Conservation (phyloP, 208 protist species). For the Leishmania tropica region DNA sequence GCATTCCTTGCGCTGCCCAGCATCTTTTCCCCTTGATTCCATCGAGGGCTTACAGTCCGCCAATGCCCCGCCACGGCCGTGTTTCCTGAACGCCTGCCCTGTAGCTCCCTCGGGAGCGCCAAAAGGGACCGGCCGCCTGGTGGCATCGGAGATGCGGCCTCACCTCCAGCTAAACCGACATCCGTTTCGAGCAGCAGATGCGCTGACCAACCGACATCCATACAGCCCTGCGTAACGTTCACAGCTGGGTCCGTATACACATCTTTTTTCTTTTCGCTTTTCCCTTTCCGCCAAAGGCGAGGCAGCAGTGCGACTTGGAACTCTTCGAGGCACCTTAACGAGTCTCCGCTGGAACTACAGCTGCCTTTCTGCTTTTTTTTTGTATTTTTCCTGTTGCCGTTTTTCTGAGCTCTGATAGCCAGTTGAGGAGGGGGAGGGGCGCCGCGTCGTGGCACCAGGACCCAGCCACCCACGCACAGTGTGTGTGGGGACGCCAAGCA, state of each 20-base stretch:
- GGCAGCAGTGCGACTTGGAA: no score
- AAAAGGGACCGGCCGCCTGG: neutral
- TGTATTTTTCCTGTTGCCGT: no score
- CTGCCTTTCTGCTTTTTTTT: neutral
- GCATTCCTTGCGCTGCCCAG: no score
- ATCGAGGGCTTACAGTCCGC: neutral
- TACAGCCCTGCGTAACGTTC: neutral
- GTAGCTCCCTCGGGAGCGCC: neutral
- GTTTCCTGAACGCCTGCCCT: neutral
- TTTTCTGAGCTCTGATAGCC: neutral
- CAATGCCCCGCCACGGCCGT: neutral
- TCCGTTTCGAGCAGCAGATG: neutral
- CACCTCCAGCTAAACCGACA: constrained; percentile 9
- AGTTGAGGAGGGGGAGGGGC: neutral
- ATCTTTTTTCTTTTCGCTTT: neutral
- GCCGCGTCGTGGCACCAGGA: no score
- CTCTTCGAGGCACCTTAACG: no score
- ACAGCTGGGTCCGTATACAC: no score
- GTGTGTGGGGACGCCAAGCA: neutral
- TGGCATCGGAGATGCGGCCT: constrained; percentile 6
- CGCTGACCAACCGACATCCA: neutral
- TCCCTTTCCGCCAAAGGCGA: neutral
- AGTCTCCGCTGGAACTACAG: no score
- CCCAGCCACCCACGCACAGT: no score
- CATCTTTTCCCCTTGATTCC: neutral